A percentile compares a stretch with the other conserved stretches of the same genome.
phyloP scores from a whole-genome alignment of 2,329 filamentous ascomycete genomes.

The Pseudogymnoascus sp. region DNA sequence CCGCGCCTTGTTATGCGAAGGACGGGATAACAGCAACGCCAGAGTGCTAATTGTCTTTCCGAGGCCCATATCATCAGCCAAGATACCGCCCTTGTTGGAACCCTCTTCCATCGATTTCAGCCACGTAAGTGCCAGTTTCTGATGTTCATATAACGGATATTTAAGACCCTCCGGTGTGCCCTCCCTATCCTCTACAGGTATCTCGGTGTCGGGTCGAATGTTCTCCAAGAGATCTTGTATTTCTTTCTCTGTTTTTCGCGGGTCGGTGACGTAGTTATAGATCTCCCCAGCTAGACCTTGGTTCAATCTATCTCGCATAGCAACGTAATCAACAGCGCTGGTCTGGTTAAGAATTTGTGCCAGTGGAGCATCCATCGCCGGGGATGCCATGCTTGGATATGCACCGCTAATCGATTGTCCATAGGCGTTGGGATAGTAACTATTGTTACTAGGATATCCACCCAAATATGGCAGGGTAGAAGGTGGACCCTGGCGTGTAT shows the following conservation, averaged over 20 bases:
- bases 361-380: conserved; percentile 6
- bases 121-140: conserved; percentile 72
- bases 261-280: conserved; percentile 31
- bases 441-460: not conserved
- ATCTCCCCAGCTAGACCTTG: conserved; percentile 5
- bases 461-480: not conserved
- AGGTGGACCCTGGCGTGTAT: not conserved
- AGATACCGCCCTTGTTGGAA: conserved; percentile 65
- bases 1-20: not conserved
- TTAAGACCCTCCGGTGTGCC: conserved; percentile 64
- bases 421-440: not conserved
- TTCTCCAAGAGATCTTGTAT: conserved; percentile 65
- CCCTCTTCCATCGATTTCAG: conserved; percentile 68
- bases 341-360: conserved; percentile 9
- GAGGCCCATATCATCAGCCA: conserved; percentile 77
- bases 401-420: not conserved
- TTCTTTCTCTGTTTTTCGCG: conserved; percentile 53
- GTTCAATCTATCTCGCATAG: conserved; percentile 1
- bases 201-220: conserved; percentile 65
- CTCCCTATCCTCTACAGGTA: conserved; percentile 55
- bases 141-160: conserved; percentile 69
- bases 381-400: not conserved
- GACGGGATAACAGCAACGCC: conserved; percentile 45
- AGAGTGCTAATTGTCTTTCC: conserved; percentile 81
- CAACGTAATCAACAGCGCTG: not conserved